These are phyloP conservation scores for Suhomyces guaymorum DNA, from an alignment of 1,139 yeast genomes.

Conservation along the genomic window DNA sequence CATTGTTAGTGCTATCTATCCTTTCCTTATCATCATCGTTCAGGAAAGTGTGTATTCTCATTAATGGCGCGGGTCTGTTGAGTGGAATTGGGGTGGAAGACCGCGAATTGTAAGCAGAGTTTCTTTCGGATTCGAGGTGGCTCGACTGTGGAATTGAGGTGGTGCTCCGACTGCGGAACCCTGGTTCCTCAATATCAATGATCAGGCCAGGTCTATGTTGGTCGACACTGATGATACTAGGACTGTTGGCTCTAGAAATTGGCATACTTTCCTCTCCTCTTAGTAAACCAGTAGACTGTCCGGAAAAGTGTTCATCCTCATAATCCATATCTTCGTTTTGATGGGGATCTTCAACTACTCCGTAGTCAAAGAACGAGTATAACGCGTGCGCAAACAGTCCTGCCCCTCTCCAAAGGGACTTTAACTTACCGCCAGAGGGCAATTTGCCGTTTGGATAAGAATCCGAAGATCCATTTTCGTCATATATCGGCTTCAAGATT, in stretches of 20 bases:
- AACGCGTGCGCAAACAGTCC: slow-evolving; percentile 33
- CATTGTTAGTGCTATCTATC: slow-evolving; percentile 21
- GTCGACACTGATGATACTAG: slow-evolving; percentile 18
- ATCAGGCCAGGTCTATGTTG: slow-evolving; percentile 18
- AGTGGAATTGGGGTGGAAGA: slow-evolving; percentile 9
- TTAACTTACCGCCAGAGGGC: slow-evolving; percentile 19
- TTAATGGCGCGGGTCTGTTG: slow-evolving; percentile 6
- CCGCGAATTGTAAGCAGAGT: slow-evolving; percentile 5
- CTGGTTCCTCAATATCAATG: slow-evolving; percentile 18
- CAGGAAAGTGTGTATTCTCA: slow-evolving; percentile 11
- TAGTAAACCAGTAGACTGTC: slow-evolving; percentile 7
- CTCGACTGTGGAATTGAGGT: slow-evolving; percentile 1
- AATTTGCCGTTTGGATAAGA: slow-evolving; percentile 17
- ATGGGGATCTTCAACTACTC: slow-evolving; percentile 27
- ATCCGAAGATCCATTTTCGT: slow-evolving; percentile 22
- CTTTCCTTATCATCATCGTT: slow-evolving; percentile 12
- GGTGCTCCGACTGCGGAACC: slow-evolving; percentile 4
- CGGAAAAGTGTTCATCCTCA: slow-evolving; percentile 2
- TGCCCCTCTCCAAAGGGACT: slow-evolving; percentile 18
- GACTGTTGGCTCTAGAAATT: slow-evolving; percentile 9
- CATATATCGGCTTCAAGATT: slow-evolving; percentile 57
- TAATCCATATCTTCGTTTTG: slow-evolving; percentile 3
- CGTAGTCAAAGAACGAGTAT: slow-evolving; percentile 47
- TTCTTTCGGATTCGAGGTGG: slow-evolving; percentile 1
- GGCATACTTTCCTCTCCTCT: slow-evolving; percentile 7